Evolutionary conservation across 768 basidiomycete genomes (phyloP).

Genomic region (Xanthoconium purpureum): DNA sequence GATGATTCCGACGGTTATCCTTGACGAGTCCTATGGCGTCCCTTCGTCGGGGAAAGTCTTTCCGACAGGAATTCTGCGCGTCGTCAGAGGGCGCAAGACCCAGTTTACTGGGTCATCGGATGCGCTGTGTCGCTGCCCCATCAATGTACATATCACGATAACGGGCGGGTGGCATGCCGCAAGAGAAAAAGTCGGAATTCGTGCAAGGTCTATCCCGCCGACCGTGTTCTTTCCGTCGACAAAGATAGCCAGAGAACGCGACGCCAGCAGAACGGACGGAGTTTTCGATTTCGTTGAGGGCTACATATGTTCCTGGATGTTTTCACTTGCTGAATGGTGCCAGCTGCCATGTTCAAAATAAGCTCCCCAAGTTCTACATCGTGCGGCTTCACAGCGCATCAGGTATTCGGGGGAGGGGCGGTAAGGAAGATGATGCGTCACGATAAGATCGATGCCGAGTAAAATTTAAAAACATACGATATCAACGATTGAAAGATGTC

Average conservation of each 20-base stretch:
- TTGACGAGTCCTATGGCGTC: not conserved
- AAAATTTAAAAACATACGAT: constrained; percentile 30
- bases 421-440: constrained; percentile 15
- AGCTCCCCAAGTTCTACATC: not conserved
- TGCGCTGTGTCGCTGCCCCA: not conserved
- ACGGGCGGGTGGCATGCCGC: not conserved
- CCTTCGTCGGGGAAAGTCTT: not conserved
- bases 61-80: not conserved
- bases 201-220: not conserved
- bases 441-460: constrained; percentile 19
- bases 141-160: not conserved
- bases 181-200: constrained; percentile 1
- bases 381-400: constrained; percentile 10
- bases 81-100: not conserved
- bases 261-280: not conserved
- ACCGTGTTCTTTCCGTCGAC: not conserved
- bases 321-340: not conserved
- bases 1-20: constrained; percentile 7
- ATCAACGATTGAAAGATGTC: constrained; percentile 22
- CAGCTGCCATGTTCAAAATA: not conserved
- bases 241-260: not conserved
- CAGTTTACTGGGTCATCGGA: not conserved
- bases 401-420: not conserved
- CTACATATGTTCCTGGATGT: not conserved
- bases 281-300: not conserved